Conservation (phyloP, 371 early-diverging fungal genomes). For the Syncephalastrum monosporum region DNA sequence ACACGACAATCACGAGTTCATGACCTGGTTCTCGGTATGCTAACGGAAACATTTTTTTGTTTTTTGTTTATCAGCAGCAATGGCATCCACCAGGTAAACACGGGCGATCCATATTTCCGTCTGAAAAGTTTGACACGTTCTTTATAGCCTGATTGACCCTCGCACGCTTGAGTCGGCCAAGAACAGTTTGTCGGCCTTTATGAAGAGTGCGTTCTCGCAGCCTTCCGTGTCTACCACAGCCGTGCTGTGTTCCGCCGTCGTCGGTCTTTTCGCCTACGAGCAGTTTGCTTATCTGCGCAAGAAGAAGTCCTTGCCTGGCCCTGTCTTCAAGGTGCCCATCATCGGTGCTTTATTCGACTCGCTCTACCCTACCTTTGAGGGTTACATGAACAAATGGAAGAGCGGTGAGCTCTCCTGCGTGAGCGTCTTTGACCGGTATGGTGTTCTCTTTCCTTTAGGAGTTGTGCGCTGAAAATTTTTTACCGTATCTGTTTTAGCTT, state of each 20-base stretch:
- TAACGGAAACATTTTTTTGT: not conserved
- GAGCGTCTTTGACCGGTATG: slow-evolving; percentile 52
- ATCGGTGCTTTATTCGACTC: slow-evolving; percentile 56
- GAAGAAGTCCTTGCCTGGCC: slow-evolving; percentile 52
- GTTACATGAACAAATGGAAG: slow-evolving; percentile 55
- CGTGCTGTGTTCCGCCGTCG: slow-evolving; percentile 40
- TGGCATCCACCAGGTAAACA: too few species aligned
- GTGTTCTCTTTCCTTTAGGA: slow-evolving; percentile 4
- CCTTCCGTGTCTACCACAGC: slow-evolving; percentile 40
- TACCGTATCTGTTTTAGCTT: slow-evolving; percentile 26
- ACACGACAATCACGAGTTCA: slow-evolving; percentile 2
- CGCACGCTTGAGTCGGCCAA: slow-evolving; percentile 46
- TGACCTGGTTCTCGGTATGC: not conserved
- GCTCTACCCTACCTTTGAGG: slow-evolving; percentile 55
- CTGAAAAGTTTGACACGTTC: not conserved
- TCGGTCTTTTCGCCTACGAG: slow-evolving; percentile 50
- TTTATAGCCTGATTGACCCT: slow-evolving; percentile 41
- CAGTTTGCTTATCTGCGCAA: slow-evolving; percentile 51
- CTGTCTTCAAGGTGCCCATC: slow-evolving; percentile 47
- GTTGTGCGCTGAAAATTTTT: slow-evolving; percentile 1
- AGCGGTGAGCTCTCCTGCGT: slow-evolving; percentile 56
- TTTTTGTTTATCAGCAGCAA: too few species aligned
- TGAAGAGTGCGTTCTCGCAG: slow-evolving; percentile 32
- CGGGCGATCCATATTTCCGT: not conserved
- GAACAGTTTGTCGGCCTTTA: slow-evolving; percentile 34